Percentiles rank a stretch among this genome's conserved stretches.
Evolutionary conservation across 768 basidiomycete species (phyloP).

Genomic region (Thelephora aurantiotincta): DNA sequence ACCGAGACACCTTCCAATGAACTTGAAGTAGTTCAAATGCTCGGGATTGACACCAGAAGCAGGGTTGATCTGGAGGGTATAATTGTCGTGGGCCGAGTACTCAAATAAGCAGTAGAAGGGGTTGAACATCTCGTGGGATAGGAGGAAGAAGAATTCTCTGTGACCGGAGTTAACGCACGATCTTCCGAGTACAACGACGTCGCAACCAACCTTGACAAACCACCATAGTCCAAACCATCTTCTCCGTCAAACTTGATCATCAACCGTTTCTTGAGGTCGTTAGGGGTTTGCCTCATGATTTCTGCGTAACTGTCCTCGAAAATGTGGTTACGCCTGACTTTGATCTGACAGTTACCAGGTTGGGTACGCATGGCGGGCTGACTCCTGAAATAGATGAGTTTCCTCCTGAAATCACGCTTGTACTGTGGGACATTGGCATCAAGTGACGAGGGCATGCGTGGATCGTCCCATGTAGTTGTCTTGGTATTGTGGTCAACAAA

Average conservation of each 20-base stretch:
- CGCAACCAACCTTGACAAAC: constrained; percentile 69
- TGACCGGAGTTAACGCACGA: neutral
- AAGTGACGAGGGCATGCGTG: constrained; percentile 85
- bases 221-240: constrained; percentile 97
- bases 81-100: constrained; percentile 99
- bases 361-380: constrained; percentile 97
- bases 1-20: constrained; percentile 91
- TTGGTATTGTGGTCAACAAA: constrained; percentile 99
- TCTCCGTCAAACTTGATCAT: constrained; percentile 99
- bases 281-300: constrained; percentile 98
- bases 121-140: constrained; percentile 99
- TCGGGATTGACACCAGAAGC: constrained; percentile 97
- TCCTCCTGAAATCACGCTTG: constrained; percentile 98
- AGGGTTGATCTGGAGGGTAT: constrained; percentile 98
- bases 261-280: constrained; percentile 93
- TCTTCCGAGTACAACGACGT: neutral
- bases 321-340: constrained; percentile 94
- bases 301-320: constrained; percentile 99
- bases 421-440: constrained; percentile 98
- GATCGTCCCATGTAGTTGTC: constrained; percentile 99
- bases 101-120: constrained; percentile 99
- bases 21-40: constrained; percentile 99
- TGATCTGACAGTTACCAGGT: constrained; percentile 98
- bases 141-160: constrained; percentile 99
- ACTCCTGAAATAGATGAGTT: constrained; percentile 98